Evolutionary conservation across 176 grass and related monocot species (phyloP).

Genomic region (Bonia amplexicaulis): DNA sequence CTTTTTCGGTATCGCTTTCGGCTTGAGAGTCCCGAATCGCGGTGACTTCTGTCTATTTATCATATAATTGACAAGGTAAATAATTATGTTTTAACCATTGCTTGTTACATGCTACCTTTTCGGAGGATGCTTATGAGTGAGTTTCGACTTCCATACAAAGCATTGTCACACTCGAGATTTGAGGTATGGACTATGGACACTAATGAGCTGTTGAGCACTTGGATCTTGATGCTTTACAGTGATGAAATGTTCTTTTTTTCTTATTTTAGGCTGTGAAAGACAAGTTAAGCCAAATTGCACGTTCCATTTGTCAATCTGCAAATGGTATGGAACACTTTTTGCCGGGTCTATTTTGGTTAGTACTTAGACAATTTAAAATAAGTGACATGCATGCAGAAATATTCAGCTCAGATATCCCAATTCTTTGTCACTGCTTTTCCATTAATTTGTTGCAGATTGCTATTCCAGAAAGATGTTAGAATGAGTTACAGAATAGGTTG

Average conservation of each 20-base stretch:
- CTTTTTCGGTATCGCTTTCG: slow-evolving; percentile 83
- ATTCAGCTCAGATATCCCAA: not conserved
- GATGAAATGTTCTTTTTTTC: slow-evolving; percentile 26
- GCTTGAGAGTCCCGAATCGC: slow-evolving; percentile 71
- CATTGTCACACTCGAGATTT: slow-evolving; percentile 71
- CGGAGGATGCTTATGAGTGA: slow-evolving; percentile 87
- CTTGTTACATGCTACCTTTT: slow-evolving; percentile 3
- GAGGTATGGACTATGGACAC: slow-evolving; percentile 53
- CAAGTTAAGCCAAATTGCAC: slow-evolving; percentile 88
- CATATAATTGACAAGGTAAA: not conserved
- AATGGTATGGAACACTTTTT: slow-evolving; percentile 46
- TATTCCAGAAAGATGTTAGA: not conserved
- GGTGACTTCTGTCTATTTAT: slow-evolving; percentile 38
- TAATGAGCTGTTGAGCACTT: slow-evolving; percentile 9
- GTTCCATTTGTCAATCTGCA: slow-evolving; percentile 60
- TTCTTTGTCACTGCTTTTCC: not conserved
- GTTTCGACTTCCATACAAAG: slow-evolving; percentile 84
- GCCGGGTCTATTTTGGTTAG: not conserved
- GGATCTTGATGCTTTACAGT: slow-evolving; percentile 10
- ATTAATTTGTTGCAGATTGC: not conserved
- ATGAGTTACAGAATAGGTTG: slow-evolving; percentile 3
- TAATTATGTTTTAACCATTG: slow-evolving; percentile 19
- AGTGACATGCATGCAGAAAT: not conserved
- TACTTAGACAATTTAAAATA: not conserved
- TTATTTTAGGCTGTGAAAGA: slow-evolving; percentile 72